Evolutionary conservation across 1,139 yeast genomes (phyloP).

Genomic region (Petasospora fabianii): DNA sequence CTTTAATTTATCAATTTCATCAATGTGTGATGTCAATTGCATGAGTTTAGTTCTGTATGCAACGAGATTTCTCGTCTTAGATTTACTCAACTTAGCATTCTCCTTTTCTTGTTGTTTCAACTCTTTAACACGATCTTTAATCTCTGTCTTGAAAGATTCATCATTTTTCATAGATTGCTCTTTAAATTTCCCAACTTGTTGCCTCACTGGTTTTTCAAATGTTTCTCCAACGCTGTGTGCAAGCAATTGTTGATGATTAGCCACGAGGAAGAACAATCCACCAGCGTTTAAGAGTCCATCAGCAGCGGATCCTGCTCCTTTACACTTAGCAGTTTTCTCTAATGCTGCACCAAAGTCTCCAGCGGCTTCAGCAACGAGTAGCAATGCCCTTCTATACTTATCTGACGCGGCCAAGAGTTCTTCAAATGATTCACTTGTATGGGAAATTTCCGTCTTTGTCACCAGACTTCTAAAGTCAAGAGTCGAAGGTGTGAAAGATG

Average conservation of each 20-base stretch:
- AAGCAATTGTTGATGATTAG: slow-evolving; percentile 74
- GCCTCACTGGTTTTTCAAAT: slow-evolving; percentile 53
- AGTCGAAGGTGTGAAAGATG: slow-evolving; percentile 48
- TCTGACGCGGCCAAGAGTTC: slow-evolving; percentile 50
- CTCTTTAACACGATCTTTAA: slow-evolving; percentile 46
- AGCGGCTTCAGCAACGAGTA: slow-evolving; percentile 55
- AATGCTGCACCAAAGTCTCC: slow-evolving; percentile 71
- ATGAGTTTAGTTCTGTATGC: slow-evolving; percentile 62
- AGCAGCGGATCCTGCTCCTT: slow-evolving; percentile 59
- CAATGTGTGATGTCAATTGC: slow-evolving; percentile 68
- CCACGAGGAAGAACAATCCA: slow-evolving; percentile 71
- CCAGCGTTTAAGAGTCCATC: slow-evolving; percentile 72
- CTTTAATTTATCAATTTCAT: slow-evolving; percentile 72
- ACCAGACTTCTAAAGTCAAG: slow-evolving; percentile 57
- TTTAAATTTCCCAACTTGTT: slow-evolving; percentile 41
- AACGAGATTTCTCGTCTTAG: slow-evolving; percentile 56
- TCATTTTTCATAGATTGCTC: slow-evolving; percentile 42
- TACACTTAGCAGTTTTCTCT: slow-evolving; percentile 65
- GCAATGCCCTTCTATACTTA: slow-evolving; percentile 47
- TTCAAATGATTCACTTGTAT: slow-evolving; percentile 44
- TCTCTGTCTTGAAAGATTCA: slow-evolving; percentile 48
- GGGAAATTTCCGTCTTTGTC: slow-evolving; percentile 53
- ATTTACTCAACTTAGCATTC: slow-evolving; percentile 51
- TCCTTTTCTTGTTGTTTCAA: slow-evolving; percentile 55
- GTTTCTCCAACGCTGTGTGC: slow-evolving; percentile 50